A percentile compares a stretch with the other conserved stretches of the same genome.
Evolutionary conservation across 495 filamentous ascomycete genomes (phyloP).

Genomic region (Daldinia bambusicola): DNA sequence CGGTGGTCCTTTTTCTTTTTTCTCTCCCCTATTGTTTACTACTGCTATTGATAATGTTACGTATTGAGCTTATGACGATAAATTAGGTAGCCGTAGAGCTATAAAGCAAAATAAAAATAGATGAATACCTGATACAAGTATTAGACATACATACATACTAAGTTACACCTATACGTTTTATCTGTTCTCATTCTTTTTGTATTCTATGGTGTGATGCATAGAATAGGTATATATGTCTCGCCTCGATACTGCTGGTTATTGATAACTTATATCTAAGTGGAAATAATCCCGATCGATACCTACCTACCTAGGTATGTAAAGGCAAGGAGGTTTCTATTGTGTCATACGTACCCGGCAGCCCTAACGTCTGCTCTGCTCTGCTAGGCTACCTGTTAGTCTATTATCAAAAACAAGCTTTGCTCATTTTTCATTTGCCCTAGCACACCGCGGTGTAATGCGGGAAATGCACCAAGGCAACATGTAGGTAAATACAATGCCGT

Average conservation of each 20-base stretch:
- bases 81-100: background rate
- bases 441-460: conserved; percentile 1
- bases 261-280: background rate
- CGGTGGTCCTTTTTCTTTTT: conserved; percentile 39
- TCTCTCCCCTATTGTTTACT: conserved; percentile 44
- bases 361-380: background rate
- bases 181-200: background rate
- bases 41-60: conserved; percentile 40
- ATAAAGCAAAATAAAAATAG: conserved; percentile 35
- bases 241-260: background rate
- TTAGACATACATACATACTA: background rate
- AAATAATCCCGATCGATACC: background rate
- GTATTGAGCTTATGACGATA: conserved; percentile 21
- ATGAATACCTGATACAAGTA: conserved; percentile 44
- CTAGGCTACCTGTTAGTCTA: conserved; percentile 8
- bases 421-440: background rate
- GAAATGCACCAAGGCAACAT: background rate
- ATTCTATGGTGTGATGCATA: background rate
- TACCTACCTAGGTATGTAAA: no score
- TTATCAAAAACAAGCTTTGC: conserved; percentile 17
- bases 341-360: conserved; percentile 7
- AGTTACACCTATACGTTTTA: background rate
- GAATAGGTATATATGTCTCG: no score
- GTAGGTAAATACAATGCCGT: conserved; percentile 23
- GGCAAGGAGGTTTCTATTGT: background rate